Base-by-base conservation (phyloP, 495 filamentous ascomycete genomes). In the Penicillium antarcticum region DNA sequence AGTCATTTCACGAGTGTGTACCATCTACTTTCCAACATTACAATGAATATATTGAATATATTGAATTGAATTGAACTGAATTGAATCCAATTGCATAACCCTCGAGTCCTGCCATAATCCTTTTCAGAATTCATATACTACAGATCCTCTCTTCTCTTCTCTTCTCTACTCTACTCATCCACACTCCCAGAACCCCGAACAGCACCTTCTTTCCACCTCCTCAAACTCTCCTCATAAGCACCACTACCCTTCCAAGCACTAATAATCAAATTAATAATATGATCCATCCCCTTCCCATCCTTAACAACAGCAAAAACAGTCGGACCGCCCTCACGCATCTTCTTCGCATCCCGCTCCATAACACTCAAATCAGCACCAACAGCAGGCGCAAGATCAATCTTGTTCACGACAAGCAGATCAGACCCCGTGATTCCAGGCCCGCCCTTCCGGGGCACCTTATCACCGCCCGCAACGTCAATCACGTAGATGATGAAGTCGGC, bases 401-500 rank as follows among this genome's bases (percentile, higher is more conserved):
- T 98, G 65, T 98, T 98, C 8, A 98, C 87, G 4, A 98, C 80
- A 50, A 98, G 66, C 68, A 97, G 64, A 67, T 98, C 94, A 41
- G 84, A 89, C 68, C 96, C 91, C 34, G 94, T 98, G 60, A 98
- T 98, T 0, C 94, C 95, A 8, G 94, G 94, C 5, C 94, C 94
- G 18, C 95, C 94, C 75, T 98, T 98, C 7, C 95, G 73, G 0
- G 94, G 94, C 40, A 98, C 85, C 76, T 98, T 98, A 65, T 98
- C 94, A 3, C 94, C 94, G n/a, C 94, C 94, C 42, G 83, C 85
- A 8, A 98, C 94, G 69, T 98, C 94, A 56, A 98, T 97, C 43
- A 98, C 94, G 65, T 98, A 98, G 66, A 98, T 83, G 65, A 97
- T 98, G 66, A 87, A 98, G 68, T 98, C 94, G 3, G 95, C 94